A percentile compares a stretch with the other conserved stretches of the same genome.
Conservation (phyloP, 257 asterid species). For the Nicotiana otophora region DNA sequence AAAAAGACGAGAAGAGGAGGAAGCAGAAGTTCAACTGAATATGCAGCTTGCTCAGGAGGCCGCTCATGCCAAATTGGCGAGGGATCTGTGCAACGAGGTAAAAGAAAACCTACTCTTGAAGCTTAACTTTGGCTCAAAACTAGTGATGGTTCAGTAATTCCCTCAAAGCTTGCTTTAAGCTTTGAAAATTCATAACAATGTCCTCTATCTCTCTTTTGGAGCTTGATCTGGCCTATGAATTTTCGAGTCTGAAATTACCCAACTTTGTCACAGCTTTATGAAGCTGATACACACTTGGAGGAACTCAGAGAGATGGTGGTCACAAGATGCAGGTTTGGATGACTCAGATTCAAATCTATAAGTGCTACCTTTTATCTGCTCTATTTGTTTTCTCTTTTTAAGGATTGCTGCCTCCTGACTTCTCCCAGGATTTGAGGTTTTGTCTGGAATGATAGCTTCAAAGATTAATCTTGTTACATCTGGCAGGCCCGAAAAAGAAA, state of each 20-base stretch:
- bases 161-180: background rate
- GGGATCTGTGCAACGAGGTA: slow-evolving; percentile 77
- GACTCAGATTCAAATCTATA: background rate
- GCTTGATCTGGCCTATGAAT: slow-evolving; percentile 2
- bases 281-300: slow-evolving; percentile 60
- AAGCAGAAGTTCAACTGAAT: slow-evolving; percentile 56
- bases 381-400: background rate
- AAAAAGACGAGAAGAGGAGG: slow-evolving; percentile 68
- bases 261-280: slow-evolving; percentile 54
- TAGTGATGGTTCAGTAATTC: background rate
- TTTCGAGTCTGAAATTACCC: background rate
- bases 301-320: slow-evolving; percentile 71
- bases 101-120: background rate
- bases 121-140: background rate
- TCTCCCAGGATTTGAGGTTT: slow-evolving; percentile 4
- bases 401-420: background rate
- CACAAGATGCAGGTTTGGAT: slow-evolving; percentile 75
- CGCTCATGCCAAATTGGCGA: slow-evolving; percentile 63
- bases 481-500: background rate
- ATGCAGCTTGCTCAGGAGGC: slow-evolving; percentile 64
- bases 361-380: background rate
- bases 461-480: background rate
- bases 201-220: slow-evolving; percentile 3
- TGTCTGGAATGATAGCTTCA: background rate
- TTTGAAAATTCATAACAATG: background rate